Conservation (phyloP, 164 flowering plant genomes). For the Umbellularia californica region DNA sequence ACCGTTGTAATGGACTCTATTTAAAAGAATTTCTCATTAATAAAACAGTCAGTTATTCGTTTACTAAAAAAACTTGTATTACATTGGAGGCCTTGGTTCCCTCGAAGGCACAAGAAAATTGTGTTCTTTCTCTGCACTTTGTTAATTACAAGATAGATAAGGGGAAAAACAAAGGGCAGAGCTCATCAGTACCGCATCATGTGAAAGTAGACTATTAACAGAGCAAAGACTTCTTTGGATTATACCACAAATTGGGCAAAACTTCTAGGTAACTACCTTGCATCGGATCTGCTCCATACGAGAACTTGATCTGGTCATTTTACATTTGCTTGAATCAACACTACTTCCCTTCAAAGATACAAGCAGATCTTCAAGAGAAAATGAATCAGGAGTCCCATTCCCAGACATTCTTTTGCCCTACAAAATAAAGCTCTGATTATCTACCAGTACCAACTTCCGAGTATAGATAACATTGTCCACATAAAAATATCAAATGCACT, state of each 20-base stretch:
- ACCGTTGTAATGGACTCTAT: too few relatives aligned
- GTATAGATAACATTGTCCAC: neutral
- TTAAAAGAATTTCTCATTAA: too few relatives aligned
- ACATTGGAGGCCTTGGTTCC: too few relatives aligned
- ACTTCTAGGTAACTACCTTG: conserved; percentile 32
- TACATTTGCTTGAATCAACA: conserved; percentile 12
- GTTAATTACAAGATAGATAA: too few relatives aligned
- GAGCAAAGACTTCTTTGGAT: neutral
- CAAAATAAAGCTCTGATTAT: neutral
- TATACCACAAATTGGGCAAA: neutral
- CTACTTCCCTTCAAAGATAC: conserved; percentile 25
- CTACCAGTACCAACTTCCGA: neutral
- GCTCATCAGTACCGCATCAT: too few relatives aligned
- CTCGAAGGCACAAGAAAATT: too few relatives aligned
- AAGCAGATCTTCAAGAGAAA: conserved; percentile 53
- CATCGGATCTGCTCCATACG: conserved; percentile 30
- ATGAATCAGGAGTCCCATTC: conserved; percentile 15
- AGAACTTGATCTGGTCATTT: conserved; percentile 23
- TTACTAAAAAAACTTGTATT: too few relatives aligned
- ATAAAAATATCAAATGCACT: neutral
- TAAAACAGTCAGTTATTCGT: too few relatives aligned
- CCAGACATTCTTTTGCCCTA: conserved; percentile 22
- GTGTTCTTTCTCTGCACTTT: too few relatives aligned
- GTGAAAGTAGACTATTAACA: neutral
- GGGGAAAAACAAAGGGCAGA: too few relatives aligned